Conservation (phyloP, 2,329 filamentous ascomycete genomes). For the Diaporthe velutina region DNA sequence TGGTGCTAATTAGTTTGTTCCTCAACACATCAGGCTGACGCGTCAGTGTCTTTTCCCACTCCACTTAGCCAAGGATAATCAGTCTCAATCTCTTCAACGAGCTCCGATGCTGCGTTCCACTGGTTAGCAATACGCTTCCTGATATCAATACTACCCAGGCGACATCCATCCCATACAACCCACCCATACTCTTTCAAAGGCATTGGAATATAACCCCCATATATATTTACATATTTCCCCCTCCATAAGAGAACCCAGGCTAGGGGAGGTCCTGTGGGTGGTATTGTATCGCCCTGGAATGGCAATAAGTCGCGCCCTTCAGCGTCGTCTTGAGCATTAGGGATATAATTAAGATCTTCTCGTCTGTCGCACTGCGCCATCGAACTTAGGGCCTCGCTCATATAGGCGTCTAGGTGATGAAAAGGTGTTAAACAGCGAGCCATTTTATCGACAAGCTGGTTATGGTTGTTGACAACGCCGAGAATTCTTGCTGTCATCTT, state of each 20-base stretch:
- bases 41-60: background rate
- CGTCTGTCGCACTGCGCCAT: background rate
- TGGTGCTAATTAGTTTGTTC: too few relatives aligned
- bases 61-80: background rate
- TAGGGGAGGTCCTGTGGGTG: background rate
- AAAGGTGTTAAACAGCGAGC: background rate
- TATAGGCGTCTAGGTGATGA: background rate
- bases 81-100: background rate
- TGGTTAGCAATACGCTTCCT: background rate
- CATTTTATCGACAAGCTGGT: background rate
- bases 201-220: background rate
- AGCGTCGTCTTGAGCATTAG: background rate
- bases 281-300: background rate
- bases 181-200: background rate
- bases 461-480: background rate
- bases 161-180: background rate
- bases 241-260: background rate
- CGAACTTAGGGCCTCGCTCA: background rate
- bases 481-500: background rate
- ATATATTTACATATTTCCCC: background rate
- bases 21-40: too few relatives aligned
- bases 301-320: background rate
- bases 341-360: background rate
- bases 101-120: background rate
- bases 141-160: background rate